Conservation (phyloP, 805 yeast genomes). For the Ogataea minuta region DNA sequence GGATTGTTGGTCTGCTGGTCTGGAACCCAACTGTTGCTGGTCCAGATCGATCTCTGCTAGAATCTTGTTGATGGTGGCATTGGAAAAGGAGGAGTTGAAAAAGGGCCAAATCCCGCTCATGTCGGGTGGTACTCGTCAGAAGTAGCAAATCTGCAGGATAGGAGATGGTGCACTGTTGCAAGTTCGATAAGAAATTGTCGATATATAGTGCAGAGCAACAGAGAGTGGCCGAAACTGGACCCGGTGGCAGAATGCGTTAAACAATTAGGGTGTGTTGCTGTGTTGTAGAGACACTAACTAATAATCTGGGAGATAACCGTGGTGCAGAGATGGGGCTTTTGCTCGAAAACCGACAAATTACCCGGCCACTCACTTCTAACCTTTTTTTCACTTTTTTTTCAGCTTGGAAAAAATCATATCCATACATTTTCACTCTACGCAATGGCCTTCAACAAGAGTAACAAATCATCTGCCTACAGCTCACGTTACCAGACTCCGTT, state of each 20-base stretch:
- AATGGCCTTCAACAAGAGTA: slow-evolving; percentile 74
- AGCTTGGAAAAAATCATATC: slow-evolving; percentile 7
- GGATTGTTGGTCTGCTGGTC: slow-evolving; percentile 2
- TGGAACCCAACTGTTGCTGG: slow-evolving; percentile 23
- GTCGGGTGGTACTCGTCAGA: neutral
- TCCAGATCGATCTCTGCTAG: slow-evolving; percentile 38
- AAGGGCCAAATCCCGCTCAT: slow-evolving; percentile 42
- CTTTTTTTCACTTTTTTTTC: slow-evolving; percentile 7
- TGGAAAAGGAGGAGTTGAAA: slow-evolving; percentile 37
- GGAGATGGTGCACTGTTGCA: neutral
- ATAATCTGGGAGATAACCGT: too few relatives aligned
- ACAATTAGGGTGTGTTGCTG: too few relatives aligned
- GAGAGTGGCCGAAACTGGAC: too few relatives aligned
- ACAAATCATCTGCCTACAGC: slow-evolving; percentile 91
- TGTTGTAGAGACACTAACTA: too few relatives aligned
- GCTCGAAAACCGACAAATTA: neutral
- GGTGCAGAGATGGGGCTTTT: too few relatives aligned
- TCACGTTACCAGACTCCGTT: slow-evolving; percentile 99
- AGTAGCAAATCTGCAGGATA: neutral
- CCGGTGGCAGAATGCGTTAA: too few relatives aligned
- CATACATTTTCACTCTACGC: slow-evolving; percentile 23
- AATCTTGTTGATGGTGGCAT: slow-evolving; percentile 37
- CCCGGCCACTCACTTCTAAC: slow-evolving; percentile 16
- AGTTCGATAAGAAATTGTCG: neutral
- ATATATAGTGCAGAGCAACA: neutral